Evolutionary conservation across 345 rosid species (phyloP), one percentile per base, ranked within the genome.

Genomic region (Streptanthus diversifolius): DNA sequence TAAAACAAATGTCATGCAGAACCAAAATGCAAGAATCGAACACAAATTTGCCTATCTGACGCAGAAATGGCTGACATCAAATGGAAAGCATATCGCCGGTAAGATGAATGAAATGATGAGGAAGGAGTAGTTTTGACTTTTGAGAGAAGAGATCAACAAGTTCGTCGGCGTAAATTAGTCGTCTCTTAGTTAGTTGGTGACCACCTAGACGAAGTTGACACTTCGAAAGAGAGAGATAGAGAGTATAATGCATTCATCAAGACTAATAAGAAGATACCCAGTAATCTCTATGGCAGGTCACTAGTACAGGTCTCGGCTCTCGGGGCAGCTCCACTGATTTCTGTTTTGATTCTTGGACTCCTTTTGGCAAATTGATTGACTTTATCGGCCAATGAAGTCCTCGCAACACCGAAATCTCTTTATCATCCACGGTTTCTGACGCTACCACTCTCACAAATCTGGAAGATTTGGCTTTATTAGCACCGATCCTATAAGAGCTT

Each of bases 101-200:
- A 56, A 32, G 41, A 17, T 5, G 21, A n/a, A n/a, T 15, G 3
- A 18, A 54, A 29, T 19, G 30, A 55, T 15, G 62, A 37, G 66
- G 5, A 14, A 39, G 15, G 27, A 63, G 41, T 49, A 21, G 53
- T 8, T 0, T 75, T 68, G 79, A 68, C 63, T 75, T 74, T 64
- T 27, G 64, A 65, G 73, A 57, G 58, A 68, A 75, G 56, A 36
- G 64, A 75, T 68, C 56, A 58, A 74, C 52, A 17, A 49, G 54
- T 37, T 67, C 33, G 37, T 75, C 52, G 73, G 73, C 54, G 29
- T 29, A 30, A 39, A 22, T 37, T 6, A 58, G 78, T 65, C 77
- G 71, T 21, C 77, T 56, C 52, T 54, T 72, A 40, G 57, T 48
- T 64, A 47, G 69, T 67, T 59, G 78, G 60, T 47, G 52, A 66